Conservation (phyloP, 306 rosid species). For the peach (Prunus persica) region DNA sequence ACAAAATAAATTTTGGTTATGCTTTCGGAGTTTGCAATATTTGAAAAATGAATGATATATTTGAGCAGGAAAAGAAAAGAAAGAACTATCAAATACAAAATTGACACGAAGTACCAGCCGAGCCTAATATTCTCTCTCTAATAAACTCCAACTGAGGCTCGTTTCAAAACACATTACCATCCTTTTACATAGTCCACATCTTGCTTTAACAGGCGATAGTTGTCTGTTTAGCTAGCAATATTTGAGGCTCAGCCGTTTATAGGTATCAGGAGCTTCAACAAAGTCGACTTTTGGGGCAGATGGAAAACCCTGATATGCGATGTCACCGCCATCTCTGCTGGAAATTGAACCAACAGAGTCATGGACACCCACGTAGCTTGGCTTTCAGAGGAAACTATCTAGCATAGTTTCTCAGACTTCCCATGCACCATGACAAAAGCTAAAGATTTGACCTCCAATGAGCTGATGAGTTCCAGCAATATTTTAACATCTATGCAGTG, state of each 20-base stretch:
- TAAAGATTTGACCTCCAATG: neutral
- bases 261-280: neutral
- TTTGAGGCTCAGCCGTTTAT: neutral
- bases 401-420: neutral
- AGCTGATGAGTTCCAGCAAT: constrained; percentile 20
- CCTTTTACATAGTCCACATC: neutral
- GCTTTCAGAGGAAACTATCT: neutral
- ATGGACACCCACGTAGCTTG: neutral
- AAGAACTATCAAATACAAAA: constrained; percentile 21
- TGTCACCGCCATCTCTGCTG: neutral
- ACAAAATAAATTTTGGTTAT: neutral
- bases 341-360: neutral
- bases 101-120: constrained; percentile 7
- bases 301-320: neutral
- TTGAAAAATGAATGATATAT: neutral
- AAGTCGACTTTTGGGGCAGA: neutral
- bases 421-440: neutral
- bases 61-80: neutral
- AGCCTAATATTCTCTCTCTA: neutral
- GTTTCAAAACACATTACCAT: constrained; percentile 3
- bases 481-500: constrained; percentile 75
- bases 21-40: neutral
- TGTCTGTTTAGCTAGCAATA: neutral
- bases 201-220: neutral
- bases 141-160: neutral